phyloP scores from a whole-genome alignment of 225 moss, liverwort and hornwort species.

The Rhytidiadelphus loreus region DNA sequence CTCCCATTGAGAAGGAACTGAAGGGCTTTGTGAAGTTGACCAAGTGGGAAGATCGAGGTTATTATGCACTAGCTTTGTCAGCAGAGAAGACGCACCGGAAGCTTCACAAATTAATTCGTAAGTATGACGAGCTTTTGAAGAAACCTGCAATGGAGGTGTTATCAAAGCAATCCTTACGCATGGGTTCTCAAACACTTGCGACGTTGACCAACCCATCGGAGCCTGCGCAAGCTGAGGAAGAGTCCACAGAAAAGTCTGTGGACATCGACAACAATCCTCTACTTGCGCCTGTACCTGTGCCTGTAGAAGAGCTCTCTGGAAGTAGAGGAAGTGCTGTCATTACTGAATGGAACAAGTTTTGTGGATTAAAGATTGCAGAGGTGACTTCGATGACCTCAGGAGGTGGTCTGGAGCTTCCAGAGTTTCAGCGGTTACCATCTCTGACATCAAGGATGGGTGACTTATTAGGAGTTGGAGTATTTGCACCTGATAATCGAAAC shows the following conservation, averaged over 20 bases:
- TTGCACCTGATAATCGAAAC: constrained; percentile 36
- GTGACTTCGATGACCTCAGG: constrained; percentile 15
- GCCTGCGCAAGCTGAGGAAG: constrained; percentile 1
- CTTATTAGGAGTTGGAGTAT: constrained; percentile 44
- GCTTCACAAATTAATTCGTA: constrained; percentile 85
- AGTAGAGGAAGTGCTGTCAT: constrained; percentile 13
- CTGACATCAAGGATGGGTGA: constrained; percentile 52
- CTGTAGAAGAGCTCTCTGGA: constrained; percentile 8
- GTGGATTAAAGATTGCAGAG: constrained; percentile 30
- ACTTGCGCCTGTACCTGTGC: not conserved
- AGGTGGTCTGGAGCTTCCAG: constrained; percentile 9
- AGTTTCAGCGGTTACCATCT: constrained; percentile 39
- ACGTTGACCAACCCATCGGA: constrained; percentile 11
- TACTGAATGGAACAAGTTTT: constrained; percentile 40
- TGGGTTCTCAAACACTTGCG: constrained; percentile 48
- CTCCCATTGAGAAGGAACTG: constrained; percentile 65
- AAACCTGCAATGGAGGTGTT: constrained; percentile 35
- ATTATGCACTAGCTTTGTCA: constrained; percentile 68
- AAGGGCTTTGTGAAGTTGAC: constrained; percentile 75
- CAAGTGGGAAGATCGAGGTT: constrained; percentile 96
- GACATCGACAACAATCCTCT: not conserved
- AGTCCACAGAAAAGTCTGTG: not conserved
- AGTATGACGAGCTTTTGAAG: constrained; percentile 61
- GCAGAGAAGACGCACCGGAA: constrained; percentile 92
- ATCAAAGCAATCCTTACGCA: constrained; percentile 39